A percentile compares a stretch with the other conserved stretches of the same genome.
Evolutionary conservation across 176 grass and related monocot genomes (phyloP).

Genomic region (Eremochloa ophiuroides): DNA sequence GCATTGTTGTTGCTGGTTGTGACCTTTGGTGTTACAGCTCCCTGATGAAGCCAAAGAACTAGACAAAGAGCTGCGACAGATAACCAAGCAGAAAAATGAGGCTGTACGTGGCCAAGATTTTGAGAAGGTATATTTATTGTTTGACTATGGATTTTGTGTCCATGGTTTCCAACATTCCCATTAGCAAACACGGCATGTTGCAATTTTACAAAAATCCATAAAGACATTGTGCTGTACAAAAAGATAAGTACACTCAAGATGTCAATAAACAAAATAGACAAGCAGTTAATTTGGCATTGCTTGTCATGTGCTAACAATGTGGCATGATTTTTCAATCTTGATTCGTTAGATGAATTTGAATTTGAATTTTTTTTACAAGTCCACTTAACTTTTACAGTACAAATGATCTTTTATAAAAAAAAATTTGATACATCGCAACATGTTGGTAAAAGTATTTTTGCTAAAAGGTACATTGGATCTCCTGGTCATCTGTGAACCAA

Average conservation of each 20-base stretch:
- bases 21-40: slow-evolving; percentile 43
- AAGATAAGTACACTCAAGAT: neutral
- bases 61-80: slow-evolving; percentile 93
- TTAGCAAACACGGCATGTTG: neutral
- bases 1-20: slow-evolving; percentile 22
- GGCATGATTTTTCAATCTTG: neutral
- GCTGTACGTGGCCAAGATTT: slow-evolving; percentile 96
- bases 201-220: neutral
- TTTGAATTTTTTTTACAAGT: neutral
- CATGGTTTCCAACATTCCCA: neutral
- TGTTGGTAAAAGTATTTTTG: neutral
- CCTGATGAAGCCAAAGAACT: slow-evolving; percentile 98
- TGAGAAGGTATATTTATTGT: slow-evolving; percentile 75
- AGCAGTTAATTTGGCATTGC: neutral
- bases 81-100: slow-evolving; percentile 96
- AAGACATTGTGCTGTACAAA: neutral
- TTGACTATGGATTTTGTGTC: neutral
- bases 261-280: neutral
- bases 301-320: neutral
- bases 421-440: neutral
- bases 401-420: neutral
- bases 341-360: neutral
- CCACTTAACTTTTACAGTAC: neutral
- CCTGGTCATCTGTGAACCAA: neutral
- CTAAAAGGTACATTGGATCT: neutral